A percentile compares a stretch with the other conserved stretches of the same genome.
phyloP scores from a whole-genome alignment of 1,284 basidiomycete genomes.

The Ceratobasidium sp. region DNA sequence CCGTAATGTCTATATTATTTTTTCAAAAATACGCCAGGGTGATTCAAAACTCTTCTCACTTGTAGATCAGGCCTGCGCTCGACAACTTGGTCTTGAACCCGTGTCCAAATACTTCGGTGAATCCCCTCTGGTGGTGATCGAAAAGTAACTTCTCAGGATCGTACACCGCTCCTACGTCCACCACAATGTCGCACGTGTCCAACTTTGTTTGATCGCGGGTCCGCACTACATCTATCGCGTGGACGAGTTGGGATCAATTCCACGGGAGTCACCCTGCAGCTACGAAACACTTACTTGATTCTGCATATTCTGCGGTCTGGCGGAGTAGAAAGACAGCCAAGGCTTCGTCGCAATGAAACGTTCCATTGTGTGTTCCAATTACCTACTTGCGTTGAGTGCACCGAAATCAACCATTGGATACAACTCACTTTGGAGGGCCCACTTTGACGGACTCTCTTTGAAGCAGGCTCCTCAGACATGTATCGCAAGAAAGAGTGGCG shows the following conservation, averaged over 20 bases:
- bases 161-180: conserved; percentile 96
- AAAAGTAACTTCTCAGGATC: conserved; percentile 80
- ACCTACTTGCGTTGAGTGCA: conserved; percentile 52
- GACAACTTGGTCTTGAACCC: conserved; percentile 89
- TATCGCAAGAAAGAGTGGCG: neutral
- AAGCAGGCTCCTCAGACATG: conserved; percentile 29
- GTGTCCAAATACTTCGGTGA: conserved; percentile 87
- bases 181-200: conserved; percentile 91
- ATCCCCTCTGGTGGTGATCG: conserved; percentile 97
- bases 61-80: conserved; percentile 94
- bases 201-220: conserved; percentile 83
- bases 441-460: conserved; percentile 8
- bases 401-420: neutral
- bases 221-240: conserved; percentile 70
- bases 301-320: conserved; percentile 76
- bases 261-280: conserved; percentile 1
- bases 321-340: conserved; percentile 91
- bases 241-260: neutral
- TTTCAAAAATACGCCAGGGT: neutral
- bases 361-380: conserved; percentile 94
- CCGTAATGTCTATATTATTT: conserved; percentile 83
- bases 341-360: conserved; percentile 97
- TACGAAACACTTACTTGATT: conserved; percentile 63
- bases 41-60: conserved; percentile 58
- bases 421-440: conserved; percentile 22